Evolutionary conservation across 192 early-diverging fungal species (phyloP).

Genomic region (Gryganskiella cystojenkinii): DNA sequence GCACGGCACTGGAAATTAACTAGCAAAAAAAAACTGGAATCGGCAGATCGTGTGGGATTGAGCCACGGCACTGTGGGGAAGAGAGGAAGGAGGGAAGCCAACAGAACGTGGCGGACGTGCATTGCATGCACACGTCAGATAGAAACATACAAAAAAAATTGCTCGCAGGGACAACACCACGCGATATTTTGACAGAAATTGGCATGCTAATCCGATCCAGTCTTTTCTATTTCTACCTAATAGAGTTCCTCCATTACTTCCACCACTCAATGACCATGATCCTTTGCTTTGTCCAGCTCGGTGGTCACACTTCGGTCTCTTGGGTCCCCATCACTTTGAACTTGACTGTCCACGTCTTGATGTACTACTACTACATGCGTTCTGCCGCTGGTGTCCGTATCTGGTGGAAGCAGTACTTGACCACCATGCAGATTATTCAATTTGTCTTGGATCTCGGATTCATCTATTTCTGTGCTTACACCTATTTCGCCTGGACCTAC

Average conservation of each 20-base stretch:
- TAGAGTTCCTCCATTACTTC: constrained; percentile 90
- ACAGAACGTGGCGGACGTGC: too few species aligned
- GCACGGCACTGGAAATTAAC: too few species aligned
- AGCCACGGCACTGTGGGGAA: too few species aligned
- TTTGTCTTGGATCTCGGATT: constrained; percentile 87
- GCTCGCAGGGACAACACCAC: too few species aligned
- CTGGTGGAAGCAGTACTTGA: constrained; percentile 94
- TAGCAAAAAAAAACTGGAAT: too few species aligned
- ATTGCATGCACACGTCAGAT: too few species aligned
- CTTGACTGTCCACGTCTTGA: constrained; percentile 85
- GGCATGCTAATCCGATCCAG: too few species aligned
- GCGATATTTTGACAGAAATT: too few species aligned
- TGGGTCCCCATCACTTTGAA: constrained; percentile 85
- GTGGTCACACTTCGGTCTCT: constrained; percentile 74
- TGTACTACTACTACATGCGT: constrained; percentile 90
- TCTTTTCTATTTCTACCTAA: background rate
- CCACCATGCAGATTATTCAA: constrained; percentile 88
- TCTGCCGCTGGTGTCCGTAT: constrained; percentile 75
- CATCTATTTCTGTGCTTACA: constrained; percentile 87
- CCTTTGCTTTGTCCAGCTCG: constrained; percentile 84
- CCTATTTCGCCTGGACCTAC: constrained; percentile 73
- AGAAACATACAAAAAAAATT: too few species aligned
- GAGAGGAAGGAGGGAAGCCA: too few species aligned
- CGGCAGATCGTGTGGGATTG: too few species aligned
- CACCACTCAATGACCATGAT: constrained; percentile 91